Evolutionary conservation across 2,329 filamentous ascomycete genomes (phyloP).

Genomic region (Polytolypa hystricis): DNA sequence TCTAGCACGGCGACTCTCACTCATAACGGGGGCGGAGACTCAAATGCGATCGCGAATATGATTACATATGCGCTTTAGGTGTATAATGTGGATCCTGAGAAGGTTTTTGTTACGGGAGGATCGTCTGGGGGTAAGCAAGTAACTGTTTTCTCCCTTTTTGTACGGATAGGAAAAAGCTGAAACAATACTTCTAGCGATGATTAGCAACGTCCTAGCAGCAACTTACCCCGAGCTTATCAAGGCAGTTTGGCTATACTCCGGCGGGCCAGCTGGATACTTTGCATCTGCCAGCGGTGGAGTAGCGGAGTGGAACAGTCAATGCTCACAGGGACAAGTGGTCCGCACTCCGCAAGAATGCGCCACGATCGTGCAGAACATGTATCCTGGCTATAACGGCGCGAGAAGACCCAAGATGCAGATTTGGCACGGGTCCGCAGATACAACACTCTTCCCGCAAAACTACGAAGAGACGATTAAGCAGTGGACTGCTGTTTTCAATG

Average conservation of each 20-base stretch:
- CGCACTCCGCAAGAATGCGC: constrained; percentile 15
- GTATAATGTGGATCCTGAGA: constrained; percentile 23
- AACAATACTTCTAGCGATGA: constrained; percentile 10
- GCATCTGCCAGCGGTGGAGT: constrained; percentile 10
- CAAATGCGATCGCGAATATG: constrained; percentile 31
- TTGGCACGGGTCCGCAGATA: constrained; percentile 45
- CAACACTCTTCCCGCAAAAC: constrained; percentile 42
- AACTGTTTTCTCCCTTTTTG: background rate
- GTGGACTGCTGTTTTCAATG: constrained; percentile 42
- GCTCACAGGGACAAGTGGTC: constrained; percentile 13
- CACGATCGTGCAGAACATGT: constrained; percentile 14
- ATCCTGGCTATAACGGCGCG: constrained; percentile 30
- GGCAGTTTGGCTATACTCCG: constrained; percentile 16
- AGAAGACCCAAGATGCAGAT: constrained; percentile 48
- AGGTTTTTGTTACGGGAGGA: constrained; percentile 23
- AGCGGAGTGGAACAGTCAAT: constrained; percentile 18
- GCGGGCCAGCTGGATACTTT: constrained; percentile 16
- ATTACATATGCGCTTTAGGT: constrained; percentile 24
- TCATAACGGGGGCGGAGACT: constrained; percentile 29
- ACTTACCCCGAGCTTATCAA: constrained; percentile 9
- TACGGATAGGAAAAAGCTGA: background rate
- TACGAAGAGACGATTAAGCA: constrained; percentile 49
- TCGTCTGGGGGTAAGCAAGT: constrained; percentile 18
- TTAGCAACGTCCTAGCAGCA: constrained; percentile 1
- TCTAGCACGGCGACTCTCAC: constrained; percentile 30